A percentile compares a stretch with the other conserved stretches of the same genome.
These are phyloP conservation scores for Diutina scorzettiae DNA, from an alignment of 1,139 yeast genomes.

Conservation along the genomic window DNA sequence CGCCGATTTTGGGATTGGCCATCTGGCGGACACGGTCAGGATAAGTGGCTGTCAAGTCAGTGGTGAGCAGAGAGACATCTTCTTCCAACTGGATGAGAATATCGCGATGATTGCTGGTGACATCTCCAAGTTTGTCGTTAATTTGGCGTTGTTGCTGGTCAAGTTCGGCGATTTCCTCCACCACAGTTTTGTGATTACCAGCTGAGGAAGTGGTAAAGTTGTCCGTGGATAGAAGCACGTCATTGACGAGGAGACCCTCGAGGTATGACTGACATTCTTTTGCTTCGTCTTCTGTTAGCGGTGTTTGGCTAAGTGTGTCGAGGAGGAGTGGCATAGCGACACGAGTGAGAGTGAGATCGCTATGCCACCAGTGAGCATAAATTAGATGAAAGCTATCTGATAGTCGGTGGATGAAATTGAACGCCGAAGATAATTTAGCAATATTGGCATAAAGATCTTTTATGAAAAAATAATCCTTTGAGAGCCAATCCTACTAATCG, in stretches of 20 bases:
- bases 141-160: slow-evolving; percentile 23
- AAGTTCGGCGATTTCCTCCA: slow-evolving; percentile 36
- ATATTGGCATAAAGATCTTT: too few relatives aligned
- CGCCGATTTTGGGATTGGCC: not conserved
- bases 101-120: slow-evolving; percentile 28
- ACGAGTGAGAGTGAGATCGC: too few relatives aligned
- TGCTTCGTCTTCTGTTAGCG: not conserved
- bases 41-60: slow-evolving; percentile 11
- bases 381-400: too few relatives aligned
- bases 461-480: too few relatives aligned
- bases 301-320: not conserved
- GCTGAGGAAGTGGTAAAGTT: slow-evolving; percentile 21
- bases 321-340: slow-evolving; percentile 4
- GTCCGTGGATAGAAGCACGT: slow-evolving; percentile 31
- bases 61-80: slow-evolving; percentile 18
- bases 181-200: slow-evolving; percentile 16
- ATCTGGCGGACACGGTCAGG: slow-evolving; percentile 8
- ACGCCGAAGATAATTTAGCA: too few relatives aligned
- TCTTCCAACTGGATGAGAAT: slow-evolving; percentile 27
- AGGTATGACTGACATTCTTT: slow-evolving; percentile 11
- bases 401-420: too few relatives aligned
- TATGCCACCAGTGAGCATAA: too few relatives aligned
- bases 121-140: slow-evolving; percentile 19
- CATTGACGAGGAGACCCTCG: slow-evolving; percentile 23
- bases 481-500: too few relatives aligned